These are phyloP conservation scores for Monilinia polystroma DNA, from an alignment of 2,329 filamentous ascomycete species.

Conservation along the genomic window DNA sequence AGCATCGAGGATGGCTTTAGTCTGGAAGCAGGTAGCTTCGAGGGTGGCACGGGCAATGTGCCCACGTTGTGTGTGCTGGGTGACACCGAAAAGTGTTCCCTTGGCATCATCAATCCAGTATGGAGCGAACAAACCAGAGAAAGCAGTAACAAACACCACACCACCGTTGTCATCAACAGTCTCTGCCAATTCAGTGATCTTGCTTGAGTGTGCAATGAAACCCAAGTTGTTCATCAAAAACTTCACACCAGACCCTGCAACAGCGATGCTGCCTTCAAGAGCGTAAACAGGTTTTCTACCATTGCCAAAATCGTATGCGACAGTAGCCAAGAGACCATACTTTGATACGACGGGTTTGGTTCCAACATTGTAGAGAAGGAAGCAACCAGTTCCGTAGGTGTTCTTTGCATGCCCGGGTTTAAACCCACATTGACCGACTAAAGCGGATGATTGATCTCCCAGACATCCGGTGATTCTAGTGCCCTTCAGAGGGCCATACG, in stretches of 20 bases:
- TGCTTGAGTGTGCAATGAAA: constrained; percentile 53
- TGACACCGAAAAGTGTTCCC: constrained; percentile 80
- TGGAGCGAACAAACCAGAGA: constrained; percentile 85
- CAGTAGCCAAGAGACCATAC: constrained; percentile 79
- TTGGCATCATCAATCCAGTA: constrained; percentile 95
- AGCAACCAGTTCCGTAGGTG: constrained; percentile 84
- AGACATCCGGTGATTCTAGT: constrained; percentile 72
- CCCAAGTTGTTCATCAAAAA: constrained; percentile 66
- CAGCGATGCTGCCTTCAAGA: constrained; percentile 79
- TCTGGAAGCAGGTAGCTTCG: constrained; percentile 90
- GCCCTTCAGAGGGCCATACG: constrained; percentile 64
- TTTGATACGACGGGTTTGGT: constrained; percentile 80
- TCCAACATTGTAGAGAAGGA: constrained; percentile 81
- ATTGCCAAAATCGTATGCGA: constrained; percentile 77
- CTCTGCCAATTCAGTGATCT: constrained; percentile 52
- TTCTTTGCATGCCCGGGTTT: constrained; percentile 79
- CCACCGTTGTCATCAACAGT: constrained; percentile 72
- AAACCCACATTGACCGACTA: constrained; percentile 83
- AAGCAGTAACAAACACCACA: constrained; percentile 84
- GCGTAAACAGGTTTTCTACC: constrained; percentile 62
- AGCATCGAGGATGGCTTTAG: constrained; percentile 84
- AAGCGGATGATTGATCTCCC: constrained; percentile 76
- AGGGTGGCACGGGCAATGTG: constrained; percentile 88
- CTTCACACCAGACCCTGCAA: constrained; percentile 77
- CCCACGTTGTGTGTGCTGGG: constrained; percentile 78